phyloP scores from a whole-genome alignment of 1,284 basidiomycete genomes.

The Ustanciosporium gigantosporum region DNA sequence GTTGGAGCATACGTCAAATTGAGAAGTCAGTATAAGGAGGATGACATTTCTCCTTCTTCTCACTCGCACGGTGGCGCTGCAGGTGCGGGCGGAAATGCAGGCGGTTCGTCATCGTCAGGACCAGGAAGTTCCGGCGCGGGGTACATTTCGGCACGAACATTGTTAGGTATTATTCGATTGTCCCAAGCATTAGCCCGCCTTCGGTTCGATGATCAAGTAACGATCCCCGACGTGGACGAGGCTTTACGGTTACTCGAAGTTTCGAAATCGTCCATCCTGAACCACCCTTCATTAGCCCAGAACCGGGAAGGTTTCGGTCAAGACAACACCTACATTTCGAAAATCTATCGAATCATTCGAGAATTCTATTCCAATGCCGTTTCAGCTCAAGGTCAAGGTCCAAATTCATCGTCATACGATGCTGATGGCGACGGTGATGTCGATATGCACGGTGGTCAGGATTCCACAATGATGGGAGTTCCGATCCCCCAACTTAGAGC shows the following conservation, averaged over 20 bases:
- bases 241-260: conserved; percentile 95
- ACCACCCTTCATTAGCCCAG: conserved; percentile 12
- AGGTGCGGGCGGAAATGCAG: not conserved
- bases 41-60: conserved; percentile 80
- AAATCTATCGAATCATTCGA: conserved; percentile 58
- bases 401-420: not conserved
- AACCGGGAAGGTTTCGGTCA: conserved; percentile 9
- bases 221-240: conserved; percentile 89
- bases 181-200: conserved; percentile 92
- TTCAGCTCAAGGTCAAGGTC: not conserved
- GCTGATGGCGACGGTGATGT: no score
- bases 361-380: conserved; percentile 28
- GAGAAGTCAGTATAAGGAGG: conserved; percentile 87
- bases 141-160: conserved; percentile 94
- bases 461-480: conserved; percentile 3
- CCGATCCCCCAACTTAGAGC: conserved; percentile 3
- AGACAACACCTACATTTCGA: conserved; percentile 45
- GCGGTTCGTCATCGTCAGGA: conserved; percentile 67
- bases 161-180: conserved; percentile 90
- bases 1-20: conserved; percentile 94
- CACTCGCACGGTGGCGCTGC: conserved; percentile 72
- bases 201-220: conserved; percentile 78
- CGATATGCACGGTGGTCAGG: conserved; percentile 4
- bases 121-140: conserved; percentile 4
- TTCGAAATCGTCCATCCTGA: conserved; percentile 79